Base-by-base conservation (phyloP, 805 yeast genomes). In the Barnettozyma botsteinii region DNA sequence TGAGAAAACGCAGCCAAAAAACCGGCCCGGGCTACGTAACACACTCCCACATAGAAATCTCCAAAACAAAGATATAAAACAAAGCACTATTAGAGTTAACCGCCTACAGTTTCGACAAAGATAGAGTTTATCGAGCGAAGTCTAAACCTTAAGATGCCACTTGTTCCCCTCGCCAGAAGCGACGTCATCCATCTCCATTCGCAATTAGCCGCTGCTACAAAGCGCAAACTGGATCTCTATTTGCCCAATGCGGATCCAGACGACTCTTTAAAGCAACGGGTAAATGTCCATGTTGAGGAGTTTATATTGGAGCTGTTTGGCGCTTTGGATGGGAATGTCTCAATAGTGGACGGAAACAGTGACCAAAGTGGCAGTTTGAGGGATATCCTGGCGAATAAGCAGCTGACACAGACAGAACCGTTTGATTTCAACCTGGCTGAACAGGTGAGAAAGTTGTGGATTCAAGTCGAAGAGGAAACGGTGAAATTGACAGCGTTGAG, bases 401-500 rank as follows among this genome's bases (percentile, higher is more conserved):
- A 28, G 11, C 12, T 52, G 18, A 45, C 49, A 38, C 53, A 71
- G 42, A 69, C 77, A 8, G 93, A 81, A 55, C 87, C 89, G 1
- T 83, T 81, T 57, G 91, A 85, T 53, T 60, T 72, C 29, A 78
- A 71, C 15, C 59, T 83, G 43, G 81, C 82, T 56, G 79, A 74
- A 42, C 57, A 67, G 40, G 70, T 85, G 22, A 65, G 91, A 34
- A 65, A 69, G 35, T 50, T 75, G 35, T 74, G 83, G 46, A 69
- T 69, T 35, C 67, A 71, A 28, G 79, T 84, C 42, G 94, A 85
- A 47, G 71, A 69, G 35, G 75, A 73, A 45, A 76, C 86, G 0
- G 70, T 77, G 1, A 70, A 66, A 41, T 72, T 81, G 14, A 72
- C 85, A 0, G 64, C 66, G 18, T 57, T 80, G 39, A 63, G 93